Conservation (phyloP, 2,329 filamentous ascomycete genomes). For the Aspergillus ochraceoroseus region DNA sequence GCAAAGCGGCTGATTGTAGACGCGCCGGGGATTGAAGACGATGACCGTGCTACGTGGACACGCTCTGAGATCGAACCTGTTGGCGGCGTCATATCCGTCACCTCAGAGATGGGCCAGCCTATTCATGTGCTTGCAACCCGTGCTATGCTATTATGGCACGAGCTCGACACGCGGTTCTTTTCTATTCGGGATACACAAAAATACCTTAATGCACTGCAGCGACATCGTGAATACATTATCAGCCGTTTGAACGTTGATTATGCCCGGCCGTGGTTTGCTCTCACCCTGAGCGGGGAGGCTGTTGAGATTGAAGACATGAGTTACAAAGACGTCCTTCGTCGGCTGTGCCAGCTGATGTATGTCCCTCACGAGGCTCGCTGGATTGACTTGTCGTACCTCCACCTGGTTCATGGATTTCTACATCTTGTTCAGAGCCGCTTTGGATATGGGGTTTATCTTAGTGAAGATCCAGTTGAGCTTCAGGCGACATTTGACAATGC, state of each 20-base stretch:
- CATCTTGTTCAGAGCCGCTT: constrained; percentile 96
- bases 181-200: constrained; percentile 70
- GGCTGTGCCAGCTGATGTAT: constrained; percentile 85
- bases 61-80: too few species aligned
- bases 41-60: constrained; percentile 83
- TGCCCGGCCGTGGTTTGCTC: constrained; percentile 94
- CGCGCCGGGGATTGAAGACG: constrained; percentile 74
- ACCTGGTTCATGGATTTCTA: constrained; percentile 89
- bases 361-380: constrained; percentile 85
- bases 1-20: constrained; percentile 89
- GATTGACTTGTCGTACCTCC: constrained; percentile 81
- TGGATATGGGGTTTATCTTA: constrained; percentile 52
- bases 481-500: neutral
- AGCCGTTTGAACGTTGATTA: constrained; percentile 93
- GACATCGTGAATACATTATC: constrained; percentile 85
- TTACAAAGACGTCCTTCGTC: constrained; percentile 78
- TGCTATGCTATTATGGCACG: constrained; percentile 93
- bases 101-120: constrained; percentile 98
- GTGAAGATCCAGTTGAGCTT: neutral
- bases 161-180: constrained; percentile 38
- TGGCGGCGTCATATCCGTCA: constrained; percentile 91
- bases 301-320: constrained; percentile 95
- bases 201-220: constrained; percentile 93
- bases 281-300: constrained; percentile 71
- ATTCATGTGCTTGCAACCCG: constrained; percentile 98